Conservation (phyloP, 208 protist species). For the Leishmania major region DNA sequence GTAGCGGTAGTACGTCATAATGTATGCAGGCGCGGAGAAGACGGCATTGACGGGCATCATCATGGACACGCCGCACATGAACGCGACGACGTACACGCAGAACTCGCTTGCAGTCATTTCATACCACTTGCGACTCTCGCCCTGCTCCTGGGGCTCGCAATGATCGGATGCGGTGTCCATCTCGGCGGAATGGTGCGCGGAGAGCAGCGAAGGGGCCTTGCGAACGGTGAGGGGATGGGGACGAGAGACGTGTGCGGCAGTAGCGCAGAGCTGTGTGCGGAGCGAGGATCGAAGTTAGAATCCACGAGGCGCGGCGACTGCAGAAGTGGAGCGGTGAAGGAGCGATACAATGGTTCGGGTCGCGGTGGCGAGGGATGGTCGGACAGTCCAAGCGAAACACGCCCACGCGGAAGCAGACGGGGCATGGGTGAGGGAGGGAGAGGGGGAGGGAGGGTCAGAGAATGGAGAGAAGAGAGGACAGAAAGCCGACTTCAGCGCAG, state of each 20-base stretch:
- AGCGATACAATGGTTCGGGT: no score
- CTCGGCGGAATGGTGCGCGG: neutral
- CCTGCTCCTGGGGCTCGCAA: neutral
- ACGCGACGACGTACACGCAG: conserved; percentile 62
- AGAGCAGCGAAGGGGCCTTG: neutral
- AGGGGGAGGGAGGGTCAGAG: neutral
- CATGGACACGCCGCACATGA: conserved; percentile 77
- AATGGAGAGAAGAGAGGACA: neutral
- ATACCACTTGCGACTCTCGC: conserved; percentile 18
- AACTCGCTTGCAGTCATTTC: conserved; percentile 25
- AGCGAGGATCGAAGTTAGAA: neutral
- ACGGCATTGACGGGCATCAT: conserved; percentile 85
- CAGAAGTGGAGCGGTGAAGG: no score
- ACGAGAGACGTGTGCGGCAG: neutral
- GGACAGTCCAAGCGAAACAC: no score
- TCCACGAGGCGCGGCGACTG: no score
- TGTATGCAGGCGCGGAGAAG: conserved; percentile 82
- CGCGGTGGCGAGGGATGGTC: no score
- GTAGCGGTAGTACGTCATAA: conserved; percentile 65
- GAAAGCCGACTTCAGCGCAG: neutral
- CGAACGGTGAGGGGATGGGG: no score
- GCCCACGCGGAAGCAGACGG: no score
- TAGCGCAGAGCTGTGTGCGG: neutral
- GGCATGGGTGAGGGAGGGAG: neutral
- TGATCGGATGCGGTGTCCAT: neutral